Evolutionary conservation across 106 monocot species (phyloP).

Genomic region (Alisma plantagoaquatica): DNA sequence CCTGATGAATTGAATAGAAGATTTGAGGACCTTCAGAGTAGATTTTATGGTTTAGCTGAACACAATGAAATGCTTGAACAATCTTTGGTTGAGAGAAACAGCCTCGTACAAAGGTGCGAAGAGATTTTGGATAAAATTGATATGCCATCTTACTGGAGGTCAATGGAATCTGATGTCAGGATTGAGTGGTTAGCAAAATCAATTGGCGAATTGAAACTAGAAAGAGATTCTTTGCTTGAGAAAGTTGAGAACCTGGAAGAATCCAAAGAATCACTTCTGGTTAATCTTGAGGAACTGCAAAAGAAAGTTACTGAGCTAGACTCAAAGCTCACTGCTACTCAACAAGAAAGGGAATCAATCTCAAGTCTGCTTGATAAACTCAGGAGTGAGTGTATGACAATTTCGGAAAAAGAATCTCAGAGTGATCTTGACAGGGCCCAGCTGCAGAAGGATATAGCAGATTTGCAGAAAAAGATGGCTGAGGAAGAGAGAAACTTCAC

Average conservation of each 20-base stretch:
- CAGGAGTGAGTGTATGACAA: slow-evolving; percentile 41
- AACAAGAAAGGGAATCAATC: slow-evolving; percentile 63
- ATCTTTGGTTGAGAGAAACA: slow-evolving; percentile 78
- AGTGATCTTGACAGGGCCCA: slow-evolving; percentile 53
- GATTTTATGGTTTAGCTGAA: slow-evolving; percentile 78
- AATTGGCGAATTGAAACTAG: slow-evolving; percentile 45
- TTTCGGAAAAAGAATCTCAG: slow-evolving; percentile 52
- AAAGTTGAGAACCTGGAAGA: slow-evolving; percentile 68
- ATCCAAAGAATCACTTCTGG: slow-evolving; percentile 55
- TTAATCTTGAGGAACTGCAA: slow-evolving; percentile 57
- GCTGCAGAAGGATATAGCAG: slow-evolving; percentile 44
- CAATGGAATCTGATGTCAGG: slow-evolving; percentile 48
- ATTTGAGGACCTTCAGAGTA: slow-evolving; percentile 64
- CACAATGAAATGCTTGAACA: slow-evolving; percentile 95
- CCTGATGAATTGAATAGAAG: slow-evolving; percentile 56
- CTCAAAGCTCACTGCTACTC: slow-evolving; percentile 42
- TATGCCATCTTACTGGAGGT: slow-evolving; percentile 51
- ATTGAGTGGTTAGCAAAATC: slow-evolving; percentile 59
- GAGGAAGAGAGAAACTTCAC: too few species aligned
- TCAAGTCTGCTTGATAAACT: slow-evolving; percentile 29
- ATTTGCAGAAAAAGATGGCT: slow-evolving; percentile 40
- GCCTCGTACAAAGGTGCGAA: slow-evolving; percentile 73
- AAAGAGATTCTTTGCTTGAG: slow-evolving; percentile 56
- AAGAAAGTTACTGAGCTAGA: slow-evolving; percentile 65
- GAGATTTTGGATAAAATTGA: slow-evolving; percentile 58